Percentiles rank a stretch among this genome's conserved stretches.
phyloP scores from a whole-genome alignment of 441 rosid genomes.

The Melastoma candidum region DNA sequence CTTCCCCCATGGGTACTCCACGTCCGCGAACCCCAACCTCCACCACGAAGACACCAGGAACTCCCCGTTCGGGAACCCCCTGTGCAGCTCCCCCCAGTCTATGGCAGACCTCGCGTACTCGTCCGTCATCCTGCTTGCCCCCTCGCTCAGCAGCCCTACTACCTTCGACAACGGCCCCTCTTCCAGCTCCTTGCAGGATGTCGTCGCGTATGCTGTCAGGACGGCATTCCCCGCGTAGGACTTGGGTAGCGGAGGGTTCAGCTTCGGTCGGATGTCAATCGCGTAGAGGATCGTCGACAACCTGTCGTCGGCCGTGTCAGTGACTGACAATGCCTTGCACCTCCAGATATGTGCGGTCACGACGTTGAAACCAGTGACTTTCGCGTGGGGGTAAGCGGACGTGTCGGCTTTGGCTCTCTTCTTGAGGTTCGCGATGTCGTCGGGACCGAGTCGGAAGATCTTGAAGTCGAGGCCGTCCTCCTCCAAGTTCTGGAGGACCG shows the following conservation, averaged over 20 bases:
- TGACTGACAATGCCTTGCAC: slow-evolving; percentile 59
- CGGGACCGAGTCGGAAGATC: slow-evolving; percentile 40
- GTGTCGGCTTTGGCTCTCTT: slow-evolving; percentile 30
- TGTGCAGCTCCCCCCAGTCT: slow-evolving; percentile 68
- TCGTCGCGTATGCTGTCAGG: slow-evolving; percentile 49
- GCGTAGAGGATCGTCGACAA: slow-evolving; percentile 61
- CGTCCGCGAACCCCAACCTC: slow-evolving; percentile 65
- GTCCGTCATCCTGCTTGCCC: slow-evolving; percentile 41
- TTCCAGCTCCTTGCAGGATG: slow-evolving; percentile 34
- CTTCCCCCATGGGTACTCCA: slow-evolving; percentile 77
- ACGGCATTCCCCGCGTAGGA: slow-evolving; percentile 56
- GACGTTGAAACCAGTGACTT: slow-evolving; percentile 45
- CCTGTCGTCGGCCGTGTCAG: slow-evolving; percentile 7
- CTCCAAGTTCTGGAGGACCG: slow-evolving; percentile 35
- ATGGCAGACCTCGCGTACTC: slow-evolving; percentile 53
- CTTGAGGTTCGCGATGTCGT: slow-evolving; percentile 36
- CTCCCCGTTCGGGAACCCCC: slow-evolving; percentile 68
- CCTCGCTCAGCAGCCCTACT: slow-evolving; percentile 52
- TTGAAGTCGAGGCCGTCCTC: slow-evolving; percentile 51
- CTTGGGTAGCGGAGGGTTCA: slow-evolving; percentile 48
- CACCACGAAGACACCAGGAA: slow-evolving; percentile 73
- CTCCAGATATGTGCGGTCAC: slow-evolving; percentile 64
- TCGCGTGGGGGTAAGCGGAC: slow-evolving; percentile 4
- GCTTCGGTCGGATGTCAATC: slow-evolving; percentile 52
- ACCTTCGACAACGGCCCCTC: slow-evolving; percentile 32